Percentiles rank a stretch among this genome's conserved stretches.
Conservation (phyloP, 148 eudicot genomes). For the Euryodendron excelsum region DNA sequence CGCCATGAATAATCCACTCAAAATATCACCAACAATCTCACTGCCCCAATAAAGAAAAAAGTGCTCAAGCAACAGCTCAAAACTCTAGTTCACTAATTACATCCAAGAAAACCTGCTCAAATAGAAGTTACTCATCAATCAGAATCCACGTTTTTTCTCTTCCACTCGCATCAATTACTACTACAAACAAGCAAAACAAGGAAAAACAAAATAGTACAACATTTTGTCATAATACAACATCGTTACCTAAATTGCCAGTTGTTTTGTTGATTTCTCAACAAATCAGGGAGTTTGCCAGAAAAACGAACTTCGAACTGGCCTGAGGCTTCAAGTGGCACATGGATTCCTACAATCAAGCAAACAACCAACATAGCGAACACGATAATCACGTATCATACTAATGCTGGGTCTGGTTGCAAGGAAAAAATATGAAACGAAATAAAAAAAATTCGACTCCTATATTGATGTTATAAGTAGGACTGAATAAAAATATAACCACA, state of each 20-base stretch:
- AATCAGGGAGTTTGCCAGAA: neutral
- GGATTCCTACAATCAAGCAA: neutral
- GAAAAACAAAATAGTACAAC: neutral
- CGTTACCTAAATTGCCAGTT: neutral
- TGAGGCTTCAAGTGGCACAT: neutral
- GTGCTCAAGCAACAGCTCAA: no score
- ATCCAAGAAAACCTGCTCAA: no score
- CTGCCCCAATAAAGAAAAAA: neutral
- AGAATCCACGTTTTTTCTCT: no score
- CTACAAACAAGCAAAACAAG: neutral
- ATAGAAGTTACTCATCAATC: no score
- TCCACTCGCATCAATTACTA: neutral
- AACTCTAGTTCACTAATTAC: no score
- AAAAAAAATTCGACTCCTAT: neutral
- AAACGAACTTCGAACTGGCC: neutral
- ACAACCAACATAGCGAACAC: neutral
- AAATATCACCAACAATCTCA: neutral
- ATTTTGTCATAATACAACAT: neutral
- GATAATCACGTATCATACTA: neutral
- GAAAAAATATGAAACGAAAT: neutral
- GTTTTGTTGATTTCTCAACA: neutral
- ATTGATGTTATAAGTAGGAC: neutral
- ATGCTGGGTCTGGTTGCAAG: neutral
- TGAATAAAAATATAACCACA: neutral
- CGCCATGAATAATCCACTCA: constrained; percentile 27